These are phyloP conservation scores for Apiospora marii DNA, from an alignment of 2,329 filamentous ascomycete species.

Conservation along the genomic window DNA sequence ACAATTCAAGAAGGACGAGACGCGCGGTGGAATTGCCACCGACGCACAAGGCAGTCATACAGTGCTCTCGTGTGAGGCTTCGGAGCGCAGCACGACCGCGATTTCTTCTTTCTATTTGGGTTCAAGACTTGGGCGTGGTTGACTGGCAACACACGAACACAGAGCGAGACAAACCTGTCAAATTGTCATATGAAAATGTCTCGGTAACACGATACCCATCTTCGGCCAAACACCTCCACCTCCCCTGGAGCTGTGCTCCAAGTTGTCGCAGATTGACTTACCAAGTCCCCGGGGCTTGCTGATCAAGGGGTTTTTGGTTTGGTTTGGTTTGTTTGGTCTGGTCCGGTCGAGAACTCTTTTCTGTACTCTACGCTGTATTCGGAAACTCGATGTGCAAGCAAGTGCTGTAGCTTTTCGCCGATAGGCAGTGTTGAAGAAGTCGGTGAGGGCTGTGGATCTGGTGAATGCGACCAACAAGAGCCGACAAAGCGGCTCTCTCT, in stretches of 20 bases:
- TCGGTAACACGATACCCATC: slow-evolving; percentile 17
- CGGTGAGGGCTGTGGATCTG: slow-evolving; percentile 19
- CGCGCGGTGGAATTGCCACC: background rate
- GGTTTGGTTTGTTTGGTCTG: background rate
- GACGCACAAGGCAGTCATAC: background rate
- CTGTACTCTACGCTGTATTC: background rate
- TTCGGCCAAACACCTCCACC: background rate
- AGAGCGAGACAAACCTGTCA: slow-evolving; percentile 4
- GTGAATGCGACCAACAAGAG: slow-evolving; percentile 17
- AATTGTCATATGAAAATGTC: slow-evolving; percentile 19
- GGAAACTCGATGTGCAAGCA: slow-evolving; percentile 5
- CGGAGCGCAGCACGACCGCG: background rate
- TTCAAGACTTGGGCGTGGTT: background rate
- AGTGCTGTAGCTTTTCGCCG: slow-evolving; percentile 14
- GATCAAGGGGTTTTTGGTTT: background rate
- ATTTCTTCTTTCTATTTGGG: background rate
- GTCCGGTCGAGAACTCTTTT: background rate
- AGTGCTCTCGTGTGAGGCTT: background rate
- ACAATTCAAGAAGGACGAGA: background rate
- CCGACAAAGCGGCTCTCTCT: slow-evolving; percentile 3
- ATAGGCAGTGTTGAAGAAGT: slow-evolving; percentile 18
- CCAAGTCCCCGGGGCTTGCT: slow-evolving; percentile 6
- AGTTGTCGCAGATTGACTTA: slow-evolving; percentile 13
- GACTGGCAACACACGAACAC: slow-evolving; percentile 5
- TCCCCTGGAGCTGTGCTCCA: background rate